Evolutionary conservation across 116 monocot genomes (phyloP), one percentile per base, ranked within the genome.

Genomic region (Cymodocea nodosa): DNA sequence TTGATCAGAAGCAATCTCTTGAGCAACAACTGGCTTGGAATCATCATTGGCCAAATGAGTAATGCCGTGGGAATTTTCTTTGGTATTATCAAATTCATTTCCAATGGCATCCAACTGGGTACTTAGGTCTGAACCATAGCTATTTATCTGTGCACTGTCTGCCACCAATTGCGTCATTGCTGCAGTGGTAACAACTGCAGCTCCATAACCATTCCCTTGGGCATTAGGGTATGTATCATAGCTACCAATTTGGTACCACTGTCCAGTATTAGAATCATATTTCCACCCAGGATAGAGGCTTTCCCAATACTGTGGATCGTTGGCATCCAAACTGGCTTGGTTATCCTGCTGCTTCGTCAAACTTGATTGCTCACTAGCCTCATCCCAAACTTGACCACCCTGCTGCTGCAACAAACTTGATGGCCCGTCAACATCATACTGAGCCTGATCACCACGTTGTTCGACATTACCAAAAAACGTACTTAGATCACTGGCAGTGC

Each of bases 231-330:
- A 14, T 15, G 75, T 2, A 67, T 83, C 71, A 54, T 62, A 70
- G 71, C 67, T 64, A 63, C 81, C 90, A 13, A 84, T 62, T 73
- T 85, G 95, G 67, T 78, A 84, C 95, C 95, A 97, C 62, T 87
- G 85, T 5, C 88, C 85, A n/a, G 91, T 84, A 59, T 22, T 79
- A 8, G 64, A 69, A 72, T 90, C 85, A 56, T 79, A 97, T 68
- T 87, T 97, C 95, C 95, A 97, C 23, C 87, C 95, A 2, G 95
- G 95, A 60, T 97, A 97, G 30, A 83, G 77, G 65, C 77, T 82
- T 68, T 97, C 95, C 87, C 82, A 85, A 72, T 87, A 76, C 56
- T 77, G 59, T 39, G 65, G 9, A 36, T 80, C 85, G 62, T 82
- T 78, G 10, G 57, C 68, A 64, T 80, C 75, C 1, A 71, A 36